A percentile compares a stretch with the other conserved stretches of the same genome.
phyloP scores from a whole-genome alignment of 352 stramenopile species.

The Phytophthora pseudosyringae region DNA sequence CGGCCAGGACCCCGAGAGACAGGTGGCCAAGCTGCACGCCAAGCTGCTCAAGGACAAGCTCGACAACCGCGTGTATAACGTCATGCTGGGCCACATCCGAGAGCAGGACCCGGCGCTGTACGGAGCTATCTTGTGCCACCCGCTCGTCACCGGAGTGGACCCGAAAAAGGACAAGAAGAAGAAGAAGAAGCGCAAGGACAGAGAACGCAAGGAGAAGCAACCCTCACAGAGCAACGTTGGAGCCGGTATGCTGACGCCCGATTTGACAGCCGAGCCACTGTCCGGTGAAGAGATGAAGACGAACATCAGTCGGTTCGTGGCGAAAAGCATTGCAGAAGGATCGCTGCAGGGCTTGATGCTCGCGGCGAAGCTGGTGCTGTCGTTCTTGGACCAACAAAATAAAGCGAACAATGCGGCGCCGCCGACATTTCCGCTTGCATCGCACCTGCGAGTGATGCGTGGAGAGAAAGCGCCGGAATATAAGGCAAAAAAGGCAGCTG shows the following conservation, averaged over 20 bases:
- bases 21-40: conserved; percentile 54
- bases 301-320: conserved; percentile 81
- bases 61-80: conserved; percentile 80
- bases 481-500: conserved; percentile 26
- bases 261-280: conserved; percentile 69
- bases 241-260: conserved; percentile 71
- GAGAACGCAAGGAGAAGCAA: conserved; percentile 78
- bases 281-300: conserved; percentile 56
- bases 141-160: conserved; percentile 79
- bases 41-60: conserved; percentile 72
- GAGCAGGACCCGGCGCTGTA: conserved; percentile 85
- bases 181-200: conserved; percentile 87
- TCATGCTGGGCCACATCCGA: conserved; percentile 78
- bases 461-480: conserved; percentile 69
- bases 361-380: conserved; percentile 71
- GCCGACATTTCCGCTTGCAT: conserved; percentile 55
- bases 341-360: conserved; percentile 81
- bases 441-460: conserved; percentile 78
- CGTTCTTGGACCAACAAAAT: conserved; percentile 44
- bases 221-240: conserved; percentile 37
- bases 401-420: conserved; percentile 16
- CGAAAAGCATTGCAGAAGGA: conserved; percentile 74
- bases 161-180: conserved; percentile 84
- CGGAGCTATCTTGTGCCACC: conserved; percentile 84
- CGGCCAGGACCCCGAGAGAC: conserved; percentile 48